Base-by-base conservation (phyloP, 2,329 filamentous ascomycete species). In the Cytospora piceae region DNA sequence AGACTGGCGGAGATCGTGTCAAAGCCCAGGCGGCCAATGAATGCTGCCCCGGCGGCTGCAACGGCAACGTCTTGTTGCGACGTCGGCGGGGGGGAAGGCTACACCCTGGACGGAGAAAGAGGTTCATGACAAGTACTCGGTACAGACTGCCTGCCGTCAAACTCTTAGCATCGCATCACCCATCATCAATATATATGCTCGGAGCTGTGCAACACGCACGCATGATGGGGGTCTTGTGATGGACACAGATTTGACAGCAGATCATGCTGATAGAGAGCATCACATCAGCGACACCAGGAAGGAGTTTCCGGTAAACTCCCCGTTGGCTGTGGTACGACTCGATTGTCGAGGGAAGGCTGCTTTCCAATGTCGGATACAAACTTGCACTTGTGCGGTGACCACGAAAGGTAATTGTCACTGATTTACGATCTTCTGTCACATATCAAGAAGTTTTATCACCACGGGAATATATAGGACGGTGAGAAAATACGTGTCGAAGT, bases 1-100 rank as follows among this genome's bases (percentile, higher is more conserved):
- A 67, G 57, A 64, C 52, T 64, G 65, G 57, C 65, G 65, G 65
- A 58, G 59, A 51, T 29, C 32, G 31, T 64, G 65, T 58, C 61
- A 49, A n/a, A 29, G 37, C 34, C 52, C 32, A 56, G 24, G 61
- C 29, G 32, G 14, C 52, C 53, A 57, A 57, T 57, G 46, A 14
- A 6, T 24, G n/a, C n/a, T 49, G 20, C 46, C 12, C 22, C 46
- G 22, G 46, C 60, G 37, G 60, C 37, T 56, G 34, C 37, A 56
- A 49, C 39, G 53, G 52, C 53, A 42, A 42, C 31, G 11, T 46
- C 42, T 46, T 6, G 22, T 12, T 46, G 42, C 39, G 51, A 37
- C 14, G 7, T 37, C 27, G 32, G 32, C 4, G 11, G 11, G 12
- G 34, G 34, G 12, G 11, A 11, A 14, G 11, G 27, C 5, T 29